phyloP scores from a whole-genome alignment of 2,329 filamentous ascomycete genomes.

The Hymenoscyphus albidus region DNA sequence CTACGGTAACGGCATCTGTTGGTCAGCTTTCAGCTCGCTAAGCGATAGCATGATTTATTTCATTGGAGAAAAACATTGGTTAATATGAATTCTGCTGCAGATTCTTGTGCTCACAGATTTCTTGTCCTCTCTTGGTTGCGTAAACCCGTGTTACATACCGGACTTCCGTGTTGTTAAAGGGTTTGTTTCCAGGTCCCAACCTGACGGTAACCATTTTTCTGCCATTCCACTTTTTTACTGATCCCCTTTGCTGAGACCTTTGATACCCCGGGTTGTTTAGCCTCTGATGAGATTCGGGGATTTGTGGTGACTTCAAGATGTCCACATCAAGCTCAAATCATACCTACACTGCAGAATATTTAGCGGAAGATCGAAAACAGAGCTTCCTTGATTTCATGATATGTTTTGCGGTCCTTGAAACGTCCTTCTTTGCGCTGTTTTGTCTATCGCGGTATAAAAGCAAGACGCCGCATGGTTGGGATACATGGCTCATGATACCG shows the following conservation, averaged over 20 bases:
- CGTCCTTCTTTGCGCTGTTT: neutral
- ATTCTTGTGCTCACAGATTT: neutral
- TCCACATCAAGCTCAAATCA: neutral
- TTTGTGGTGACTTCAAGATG: neutral
- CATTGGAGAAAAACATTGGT: neutral
- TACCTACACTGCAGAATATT: neutral
- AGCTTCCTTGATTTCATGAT: neutral
- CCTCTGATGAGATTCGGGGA: neutral
- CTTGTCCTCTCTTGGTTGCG: neutral
- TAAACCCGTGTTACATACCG: neutral
- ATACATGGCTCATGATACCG: slow-evolving; percentile 4
- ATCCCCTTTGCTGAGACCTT: neutral
- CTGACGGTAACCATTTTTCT: neutral
- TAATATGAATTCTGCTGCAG: neutral
- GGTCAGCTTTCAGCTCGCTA: neutral
- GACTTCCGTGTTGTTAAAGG: neutral
- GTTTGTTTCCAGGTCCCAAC: neutral
- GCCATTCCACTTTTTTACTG: neutral
- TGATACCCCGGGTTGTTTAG: neutral
- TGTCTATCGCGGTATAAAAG: neutral
- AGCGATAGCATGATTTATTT: neutral
- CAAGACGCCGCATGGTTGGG: neutral
- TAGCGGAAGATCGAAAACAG: neutral
- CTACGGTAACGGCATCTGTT: neutral
- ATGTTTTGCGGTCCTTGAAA: neutral